phyloP scores from a whole-genome alignment of 2,329 filamentous ascomycete species.

The Lachnellula subtilissima region DNA sequence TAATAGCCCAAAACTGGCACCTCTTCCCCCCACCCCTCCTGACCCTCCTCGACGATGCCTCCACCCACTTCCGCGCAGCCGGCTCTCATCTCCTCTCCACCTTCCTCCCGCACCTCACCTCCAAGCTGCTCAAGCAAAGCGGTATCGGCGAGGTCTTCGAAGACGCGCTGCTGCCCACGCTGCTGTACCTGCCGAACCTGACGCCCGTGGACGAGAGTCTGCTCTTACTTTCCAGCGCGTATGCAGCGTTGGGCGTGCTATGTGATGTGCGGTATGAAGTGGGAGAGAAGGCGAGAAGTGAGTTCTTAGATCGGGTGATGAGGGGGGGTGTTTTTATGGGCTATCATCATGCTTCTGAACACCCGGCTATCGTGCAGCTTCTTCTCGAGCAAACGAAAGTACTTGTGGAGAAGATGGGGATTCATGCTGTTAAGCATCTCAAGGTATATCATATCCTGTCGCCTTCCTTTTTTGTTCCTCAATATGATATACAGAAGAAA shows the following conservation, averaged over 20 bases:
- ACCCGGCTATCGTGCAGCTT: conserved; percentile 51
- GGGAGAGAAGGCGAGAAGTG: conserved; percentile 24
- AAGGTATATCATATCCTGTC: conserved; percentile 41
- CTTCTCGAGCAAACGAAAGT: conserved; percentile 47
- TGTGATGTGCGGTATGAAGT: conserved; percentile 24
- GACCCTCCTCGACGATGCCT: conserved; percentile 61
- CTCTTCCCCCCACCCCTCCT: conserved; percentile 66
- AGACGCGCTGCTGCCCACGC: conserved; percentile 63
- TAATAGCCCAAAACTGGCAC: conserved; percentile 57
- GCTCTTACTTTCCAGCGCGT: conserved; percentile 58
- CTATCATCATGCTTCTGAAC: conserved; percentile 53
- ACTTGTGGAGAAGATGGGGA: conserved; percentile 53
- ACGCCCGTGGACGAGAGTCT: conserved; percentile 70
- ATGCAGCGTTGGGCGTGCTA: conserved; percentile 60
- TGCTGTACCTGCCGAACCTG: conserved; percentile 72
- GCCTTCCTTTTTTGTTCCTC: neutral
- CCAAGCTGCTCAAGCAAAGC: conserved; percentile 50
- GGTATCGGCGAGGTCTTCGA: conserved; percentile 66
- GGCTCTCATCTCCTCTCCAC: conserved; percentile 50
- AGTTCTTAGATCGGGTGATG: conserved; percentile 49
- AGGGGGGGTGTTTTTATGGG: conserved; percentile 51
- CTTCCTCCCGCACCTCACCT: conserved; percentile 53
- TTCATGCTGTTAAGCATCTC: conserved; percentile 63
- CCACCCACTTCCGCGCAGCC: conserved; percentile 46
- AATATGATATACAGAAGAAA: neutral